Percentiles rank a stretch among this genome's conserved stretches.
phyloP scores from a whole-genome alignment of 2,329 filamentous ascomycete genomes.

The Xylaria digitata region DNA sequence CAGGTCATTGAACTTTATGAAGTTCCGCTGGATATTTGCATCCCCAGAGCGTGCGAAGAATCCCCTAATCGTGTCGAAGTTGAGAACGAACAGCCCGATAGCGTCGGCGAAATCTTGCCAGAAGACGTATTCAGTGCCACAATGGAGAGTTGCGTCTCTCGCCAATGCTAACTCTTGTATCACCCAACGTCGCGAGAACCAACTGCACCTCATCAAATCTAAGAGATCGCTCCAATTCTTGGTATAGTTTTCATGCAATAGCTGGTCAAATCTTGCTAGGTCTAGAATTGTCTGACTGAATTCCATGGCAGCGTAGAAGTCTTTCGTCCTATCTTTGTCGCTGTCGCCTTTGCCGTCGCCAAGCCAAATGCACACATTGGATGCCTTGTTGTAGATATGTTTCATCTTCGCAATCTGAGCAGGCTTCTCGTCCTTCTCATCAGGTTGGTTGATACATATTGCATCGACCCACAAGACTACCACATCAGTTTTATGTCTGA shows the following conservation, averaged over 20 bases:
- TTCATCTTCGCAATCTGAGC: constrained; percentile 10
- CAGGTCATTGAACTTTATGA: background rate
- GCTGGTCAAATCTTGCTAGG: background rate
- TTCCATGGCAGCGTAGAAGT: constrained; percentile 23
- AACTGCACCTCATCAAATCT: constrained; percentile 18
- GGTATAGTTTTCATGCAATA: background rate
- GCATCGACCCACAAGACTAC: constrained; percentile 1
- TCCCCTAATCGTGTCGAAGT: background rate
- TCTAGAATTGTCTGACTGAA: constrained; percentile 21
- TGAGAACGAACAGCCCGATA: constrained; percentile 17
- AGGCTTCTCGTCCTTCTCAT: constrained; percentile 9
- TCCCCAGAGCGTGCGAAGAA: background rate
- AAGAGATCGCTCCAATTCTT: constrained; percentile 25
- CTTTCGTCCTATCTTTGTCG: constrained; percentile 3
- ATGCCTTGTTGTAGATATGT: constrained; percentile 19
- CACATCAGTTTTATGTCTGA: background rate
- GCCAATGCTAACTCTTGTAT: constrained; percentile 32
- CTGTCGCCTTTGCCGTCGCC: constrained; percentile 19
- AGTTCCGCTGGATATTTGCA: background rate
- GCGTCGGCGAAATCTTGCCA: constrained; percentile 45
- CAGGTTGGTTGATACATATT: too few relatives aligned
- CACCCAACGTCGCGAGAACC: constrained; percentile 37
- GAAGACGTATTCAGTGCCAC: constrained; percentile 1
- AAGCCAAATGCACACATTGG: constrained; percentile 25
- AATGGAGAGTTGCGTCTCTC: constrained; percentile 22